Evolutionary conservation across 306 rosid species (phyloP), one percentile per base, ranked within the genome.

Genomic region (Argentina anserina): DNA sequence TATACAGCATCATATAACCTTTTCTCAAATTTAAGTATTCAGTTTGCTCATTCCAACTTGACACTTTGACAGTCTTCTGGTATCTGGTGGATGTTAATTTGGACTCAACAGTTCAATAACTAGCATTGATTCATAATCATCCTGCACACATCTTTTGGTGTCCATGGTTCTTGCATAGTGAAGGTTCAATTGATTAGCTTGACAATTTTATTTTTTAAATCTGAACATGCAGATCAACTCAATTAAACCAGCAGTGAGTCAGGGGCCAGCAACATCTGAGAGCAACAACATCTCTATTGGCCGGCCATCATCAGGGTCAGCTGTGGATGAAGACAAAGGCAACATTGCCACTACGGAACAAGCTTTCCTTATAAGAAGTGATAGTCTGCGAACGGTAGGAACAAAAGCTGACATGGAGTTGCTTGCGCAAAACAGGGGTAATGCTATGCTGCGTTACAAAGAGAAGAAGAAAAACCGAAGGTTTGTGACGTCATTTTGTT

Each of bases 401-500:
- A 74, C 81, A 33, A 81, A 85, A 78, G 80, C 76, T 10, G 81
- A 80, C 62, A 65, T 65, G 64, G 89, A 88, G 81, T 70, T 82
- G 25, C 70, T 85, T 75, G 88, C 90, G 7, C 84, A 85, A 68
- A 89, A 87, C 73, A 67, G 95, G 78, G 91, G 90, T 68, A 79
- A 83, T 7, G 95, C 95, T 18, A 89, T 89, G 95, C 88, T 83
- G 46, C 91, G 95, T 60, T 89, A 89, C 82, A 87, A 81, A 80
- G 95, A 89, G 86, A 89, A 89, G 67, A 87, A 82, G 86, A 89
- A 87, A 80, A 85, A 41, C 52, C 82, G 95, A 76, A 89, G 95
- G 95, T 85, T 25, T 34, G 65, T 20, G 12, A 3, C 42, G 33
- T 53, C 45, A 20, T 25, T 5, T 5, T 20, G 14, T 40, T 9